Conservation (phyloP, 371 early-diverging fungal genomes). For the Massospora cicadina region DNA sequence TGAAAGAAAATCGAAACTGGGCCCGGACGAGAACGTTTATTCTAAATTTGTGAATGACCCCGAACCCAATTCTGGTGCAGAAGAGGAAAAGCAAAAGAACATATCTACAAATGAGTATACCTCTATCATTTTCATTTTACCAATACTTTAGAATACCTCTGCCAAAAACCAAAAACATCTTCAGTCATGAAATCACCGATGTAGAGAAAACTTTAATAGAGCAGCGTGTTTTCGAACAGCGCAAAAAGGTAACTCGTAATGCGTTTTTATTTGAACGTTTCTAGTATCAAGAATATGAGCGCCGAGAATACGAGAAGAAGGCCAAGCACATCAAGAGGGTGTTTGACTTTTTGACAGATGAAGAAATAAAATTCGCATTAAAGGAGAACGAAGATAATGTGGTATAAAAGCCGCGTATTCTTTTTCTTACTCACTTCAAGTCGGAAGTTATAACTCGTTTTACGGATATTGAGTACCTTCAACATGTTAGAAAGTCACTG, state of each 20-base stretch:
- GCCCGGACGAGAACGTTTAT: constrained; percentile 5
- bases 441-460: constrained; percentile 6
- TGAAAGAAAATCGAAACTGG: not conserved
- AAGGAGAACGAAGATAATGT: constrained; percentile 61
- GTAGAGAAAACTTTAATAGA: constrained; percentile 70
- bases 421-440: not conserved
- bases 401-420: constrained; percentile 18
- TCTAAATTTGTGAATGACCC: not conserved
- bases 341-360: constrained; percentile 50
- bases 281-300: constrained; percentile 56
- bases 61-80: not conserved
- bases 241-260: constrained; percentile 31
- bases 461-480: not conserved
- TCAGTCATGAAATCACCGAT: constrained; percentile 68
- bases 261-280: not conserved
- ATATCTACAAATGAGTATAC: not conserved
- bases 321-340: constrained; percentile 46
- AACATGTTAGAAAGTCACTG: not conserved
- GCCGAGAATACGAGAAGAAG: constrained; percentile 47
- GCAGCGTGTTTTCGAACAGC: constrained; percentile 71
- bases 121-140: not conserved
- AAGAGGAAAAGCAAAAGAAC: not conserved
- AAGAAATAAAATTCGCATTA: constrained; percentile 64
- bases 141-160: not conserved
- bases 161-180: constrained; percentile 30